Percentiles rank a stretch among this genome's conserved stretches.
These are phyloP conservation scores for Hanseniaspora gamundiae DNA, from an alignment of 1,139 yeast species.

Conservation along the genomic window DNA sequence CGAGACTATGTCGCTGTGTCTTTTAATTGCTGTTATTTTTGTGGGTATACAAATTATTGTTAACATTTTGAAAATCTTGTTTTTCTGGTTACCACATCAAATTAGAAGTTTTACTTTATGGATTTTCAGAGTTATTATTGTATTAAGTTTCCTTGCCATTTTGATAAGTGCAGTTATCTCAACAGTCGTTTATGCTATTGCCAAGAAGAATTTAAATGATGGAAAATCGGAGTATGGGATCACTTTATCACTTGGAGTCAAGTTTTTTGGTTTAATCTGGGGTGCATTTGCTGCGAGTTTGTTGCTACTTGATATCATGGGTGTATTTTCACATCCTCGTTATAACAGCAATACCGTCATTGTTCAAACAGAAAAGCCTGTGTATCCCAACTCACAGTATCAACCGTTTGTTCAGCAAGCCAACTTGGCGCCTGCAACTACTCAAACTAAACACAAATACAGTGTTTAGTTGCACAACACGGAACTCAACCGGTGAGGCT, in stretches of 20 bases:
- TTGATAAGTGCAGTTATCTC: constrained; percentile 19
- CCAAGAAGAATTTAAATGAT: constrained; percentile 13
- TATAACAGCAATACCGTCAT: background rate
- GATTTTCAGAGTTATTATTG: constrained; percentile 15
- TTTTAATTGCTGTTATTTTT: constrained; percentile 18
- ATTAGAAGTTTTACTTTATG: constrained; percentile 14
- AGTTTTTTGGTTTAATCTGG: constrained; percentile 19
- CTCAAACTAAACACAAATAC: no score
- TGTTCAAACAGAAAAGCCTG: no score
- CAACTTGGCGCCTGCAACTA: no score
- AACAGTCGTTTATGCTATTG: constrained; percentile 18
- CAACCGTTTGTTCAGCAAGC: no score
- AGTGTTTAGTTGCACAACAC: no score
- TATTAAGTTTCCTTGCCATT: constrained; percentile 11
- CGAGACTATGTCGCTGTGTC: constrained; percentile 20
- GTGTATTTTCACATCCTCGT: background rate
- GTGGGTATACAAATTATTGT: constrained; percentile 14
- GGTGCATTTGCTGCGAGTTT: constrained; percentile 18
- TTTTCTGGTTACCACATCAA: constrained; percentile 8
- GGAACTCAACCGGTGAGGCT: no score
- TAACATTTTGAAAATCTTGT: constrained; percentile 15
- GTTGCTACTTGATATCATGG: constrained; percentile 11
- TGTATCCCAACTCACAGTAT: no score
- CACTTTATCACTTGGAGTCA: constrained; percentile 14
- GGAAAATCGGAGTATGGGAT: constrained; percentile 18